Base-by-base conservation (phyloP, 768 basidiomycete genomes). In the Boletales sp. region DNA sequence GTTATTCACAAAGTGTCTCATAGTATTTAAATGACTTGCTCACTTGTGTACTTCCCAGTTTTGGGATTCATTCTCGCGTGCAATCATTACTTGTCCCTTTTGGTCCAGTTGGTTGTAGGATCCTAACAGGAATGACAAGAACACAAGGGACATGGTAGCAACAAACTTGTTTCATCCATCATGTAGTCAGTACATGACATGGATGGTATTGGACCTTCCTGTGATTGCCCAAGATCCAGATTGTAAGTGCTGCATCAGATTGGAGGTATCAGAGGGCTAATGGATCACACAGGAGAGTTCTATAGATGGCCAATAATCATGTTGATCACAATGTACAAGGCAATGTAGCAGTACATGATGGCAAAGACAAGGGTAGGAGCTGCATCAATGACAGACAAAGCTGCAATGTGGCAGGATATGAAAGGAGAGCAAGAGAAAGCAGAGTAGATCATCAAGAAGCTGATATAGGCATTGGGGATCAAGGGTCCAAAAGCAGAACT, bases 201-300 rank as follows among this genome's bases (percentile, higher is more conserved):
- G 46, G 46, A 52, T 52, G 51, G 14, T 48, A 0, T n/a, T 51
- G 4, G 45, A 18, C 1, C 40, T 51, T 17, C 41, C 41, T 8
- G 4, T 8, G n/a, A 7, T 32, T 32, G 31, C 31, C 7, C 7
- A 32, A 8, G 31, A 32, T 8, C 7, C 8, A 13, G 13, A 32
- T 32, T 13, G 31, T 32, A 13, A 32, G 31, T 32, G 8, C 31
- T 32, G 13, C 13, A 7, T 32, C 13, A 32, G 31, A n/a, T n/a
- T n/a, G n/a, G n/a, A n/a, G n/a, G n/a, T n/a, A n/a, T n/a, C n/a
- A n/a, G n/a, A n/a, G n/a, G n/a, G n/a, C n/a, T n/a, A n/a, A n/a
- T 32, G 31, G 13, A 13, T 32, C 8, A 14, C 15, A 10, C 10
- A 40, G 40, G 40, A 1, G 8, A 1, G 8, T 40, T 40, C 13